These are phyloP conservation scores for Choanephora cucurbitarum DNA, from an alignment of 371 early-diverging fungal species.

Conservation along the genomic window DNA sequence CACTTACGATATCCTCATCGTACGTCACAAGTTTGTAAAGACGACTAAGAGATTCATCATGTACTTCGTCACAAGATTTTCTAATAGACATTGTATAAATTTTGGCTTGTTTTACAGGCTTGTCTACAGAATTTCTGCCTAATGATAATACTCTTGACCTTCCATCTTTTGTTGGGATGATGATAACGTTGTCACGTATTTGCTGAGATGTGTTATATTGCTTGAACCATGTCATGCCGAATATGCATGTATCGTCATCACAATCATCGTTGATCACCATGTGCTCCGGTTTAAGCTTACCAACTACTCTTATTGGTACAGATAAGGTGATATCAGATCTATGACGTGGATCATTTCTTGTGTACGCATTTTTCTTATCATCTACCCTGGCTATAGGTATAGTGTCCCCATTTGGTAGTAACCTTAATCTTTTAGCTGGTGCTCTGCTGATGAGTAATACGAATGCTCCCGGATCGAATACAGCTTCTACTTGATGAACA, in stretches of 20 bases:
- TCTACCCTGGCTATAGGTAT: neutral
- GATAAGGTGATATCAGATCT: slow-evolving; percentile 1
- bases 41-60: too few species aligned
- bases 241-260: slow-evolving; percentile 1
- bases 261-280: slow-evolving; percentile 9
- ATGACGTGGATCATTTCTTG: neutral
- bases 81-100: neutral
- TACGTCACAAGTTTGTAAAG: too few species aligned
- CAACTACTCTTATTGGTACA: slow-evolving; percentile 17
- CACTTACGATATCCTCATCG: too few species aligned
- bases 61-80: too few species aligned
- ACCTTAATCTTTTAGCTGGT: slow-evolving; percentile 1
- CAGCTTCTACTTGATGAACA: neutral
- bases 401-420: slow-evolving; percentile 1
- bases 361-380: neutral
- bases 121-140: too few species aligned
- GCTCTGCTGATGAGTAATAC: neutral
- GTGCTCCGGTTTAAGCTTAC: slow-evolving; percentile 13
- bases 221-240: slow-evolving; percentile 19
- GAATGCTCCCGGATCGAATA: slow-evolving; percentile 1
- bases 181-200: too few species aligned
- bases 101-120: too few species aligned
- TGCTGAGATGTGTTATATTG: neutral
- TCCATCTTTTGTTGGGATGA: too few species aligned
- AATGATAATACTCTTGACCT: too few species aligned